Base-by-base conservation (phyloP, 208 protist genomes). In the Wallacemonas sp. region DNA sequence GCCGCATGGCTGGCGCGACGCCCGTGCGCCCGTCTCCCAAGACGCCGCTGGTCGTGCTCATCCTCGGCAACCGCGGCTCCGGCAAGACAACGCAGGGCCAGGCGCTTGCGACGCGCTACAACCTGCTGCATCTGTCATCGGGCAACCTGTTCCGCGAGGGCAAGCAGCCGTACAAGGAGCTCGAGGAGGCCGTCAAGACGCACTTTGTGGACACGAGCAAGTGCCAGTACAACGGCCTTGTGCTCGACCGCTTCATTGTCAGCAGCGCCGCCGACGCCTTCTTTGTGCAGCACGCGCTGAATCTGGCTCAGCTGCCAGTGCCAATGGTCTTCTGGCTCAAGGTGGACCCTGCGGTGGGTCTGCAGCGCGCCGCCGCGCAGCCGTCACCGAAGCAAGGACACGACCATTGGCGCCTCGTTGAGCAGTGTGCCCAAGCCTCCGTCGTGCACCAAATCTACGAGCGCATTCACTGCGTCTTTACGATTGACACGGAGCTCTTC, bases 181-280 rank as follows among this genome's bases (percentile, higher is more conserved):
- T 96, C 39, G 67, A 79, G 33, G 68, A 61, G 52, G 75, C 75
- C 17, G 70, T 94, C 33, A 54, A 71, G 58, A 75, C 87, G 26
- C 60, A 93, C 48, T 94, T 96, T 69, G 80, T 84, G 23, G 68
- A 80, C 17, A 64, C 60, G 21, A 72, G 66, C 27, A 64, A 74
- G 41, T 72, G 73, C 14, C 33, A 62, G 24, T 94, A 90, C 74
- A 83, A 85, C 65, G 90, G 90, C 49, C 47, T 94, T 24, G 85
- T 93, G 23, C 75, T 96, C 5, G 90, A 96, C 68, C 87, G 87
- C 43, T 96, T 94, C 70, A 78, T 96, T 71, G 82, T 72, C 0
- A 83, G 73, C 27, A 87, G 83, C 38, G 83, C 90, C 48, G 81
- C 83, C 66, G 90, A 96, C 63, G 84, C 82, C 16, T 96, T 93